Evolutionary conservation across 1,284 basidiomycete species (phyloP).

Genomic region (Sanghuangporus sanghuang): DNA sequence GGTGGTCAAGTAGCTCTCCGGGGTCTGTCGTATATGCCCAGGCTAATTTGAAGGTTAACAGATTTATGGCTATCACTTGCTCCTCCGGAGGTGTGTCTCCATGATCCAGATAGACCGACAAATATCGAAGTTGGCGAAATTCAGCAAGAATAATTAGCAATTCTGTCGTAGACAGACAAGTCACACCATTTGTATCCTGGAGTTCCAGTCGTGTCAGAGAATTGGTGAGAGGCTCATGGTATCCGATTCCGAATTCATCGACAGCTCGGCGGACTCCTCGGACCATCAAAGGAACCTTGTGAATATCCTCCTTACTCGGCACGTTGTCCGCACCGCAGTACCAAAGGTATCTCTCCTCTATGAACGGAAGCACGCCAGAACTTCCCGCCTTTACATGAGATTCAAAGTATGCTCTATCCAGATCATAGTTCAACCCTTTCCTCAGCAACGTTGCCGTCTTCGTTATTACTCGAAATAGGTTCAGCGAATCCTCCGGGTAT

Average conservation of each 20-base stretch:
- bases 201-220: conserved; percentile 13
- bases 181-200: conserved; percentile 10
- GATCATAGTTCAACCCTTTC: neutral
- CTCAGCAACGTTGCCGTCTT: conserved; percentile 11
- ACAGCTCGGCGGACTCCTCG: conserved; percentile 8
- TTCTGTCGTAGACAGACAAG: conserved; percentile 12
- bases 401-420: conserved; percentile 13
- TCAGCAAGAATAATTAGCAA: conserved; percentile 12
- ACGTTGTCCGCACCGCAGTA: conserved; percentile 6
- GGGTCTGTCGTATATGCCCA: conserved; percentile 8
- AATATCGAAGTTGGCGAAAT: conserved; percentile 4
- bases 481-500: conserved; percentile 10
- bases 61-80: neutral
- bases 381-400: conserved; percentile 10
- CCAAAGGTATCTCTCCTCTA: conserved; percentile 15
- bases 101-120: conserved; percentile 10
- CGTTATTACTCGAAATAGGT: conserved; percentile 10
- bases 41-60: neutral
- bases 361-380: conserved; percentile 9
- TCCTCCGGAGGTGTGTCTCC: conserved; percentile 1
- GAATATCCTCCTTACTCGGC: conserved; percentile 3
- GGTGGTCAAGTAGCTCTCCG: conserved; percentile 6
- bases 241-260: conserved; percentile 12
- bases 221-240: conserved; percentile 3
- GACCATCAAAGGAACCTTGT: neutral